phyloP scores from a whole-genome alignment of 1,139 yeast species.

The Nakaseomyces nivariensis region DNA sequence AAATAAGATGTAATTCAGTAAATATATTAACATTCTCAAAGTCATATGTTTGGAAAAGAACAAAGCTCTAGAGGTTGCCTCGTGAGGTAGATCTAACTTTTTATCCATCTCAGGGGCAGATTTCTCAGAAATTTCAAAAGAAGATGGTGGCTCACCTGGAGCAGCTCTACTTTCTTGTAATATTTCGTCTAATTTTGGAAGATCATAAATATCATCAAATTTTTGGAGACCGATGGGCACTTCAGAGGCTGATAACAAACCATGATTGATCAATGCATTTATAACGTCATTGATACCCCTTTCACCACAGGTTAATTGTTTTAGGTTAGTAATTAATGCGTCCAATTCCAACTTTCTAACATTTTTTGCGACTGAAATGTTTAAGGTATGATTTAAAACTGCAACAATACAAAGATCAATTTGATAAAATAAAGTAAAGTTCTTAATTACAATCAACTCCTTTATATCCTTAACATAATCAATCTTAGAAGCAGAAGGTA shows the following conservation, averaged over 20 bases:
- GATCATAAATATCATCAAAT: constrained; percentile 27
- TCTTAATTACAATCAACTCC: constrained; percentile 28
- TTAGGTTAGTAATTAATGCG: constrained; percentile 27
- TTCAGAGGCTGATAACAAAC: constrained; percentile 26
- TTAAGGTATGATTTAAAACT: constrained; percentile 26
- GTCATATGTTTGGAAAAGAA: constrained; percentile 33
- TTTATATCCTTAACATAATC: constrained; percentile 29
- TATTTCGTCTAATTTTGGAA: constrained; percentile 32
- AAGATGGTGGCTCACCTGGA: not conserved
- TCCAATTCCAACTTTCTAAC: constrained; percentile 33
- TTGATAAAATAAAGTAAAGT: constrained; percentile 27
- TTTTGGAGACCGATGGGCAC: constrained; percentile 23
- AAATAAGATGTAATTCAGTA: constrained; percentile 39
- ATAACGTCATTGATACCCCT: constrained; percentile 23
- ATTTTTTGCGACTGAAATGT: constrained; percentile 30
- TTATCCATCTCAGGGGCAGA: constrained; percentile 14
- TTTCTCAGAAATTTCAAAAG: constrained; percentile 6
- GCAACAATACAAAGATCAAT: constrained; percentile 27
- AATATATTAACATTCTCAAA: constrained; percentile 38
- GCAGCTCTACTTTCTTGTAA: constrained; percentile 18
- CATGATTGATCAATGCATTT: constrained; percentile 21
- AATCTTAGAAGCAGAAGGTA: constrained; percentile 29
- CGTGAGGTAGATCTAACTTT: constrained; percentile 27
- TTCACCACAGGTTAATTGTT: constrained; percentile 28
- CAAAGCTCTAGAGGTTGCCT: constrained; percentile 31